phyloP scores from a whole-genome alignment of 139 green algal genomes.

The Chlorella sorokiniana region DNA sequence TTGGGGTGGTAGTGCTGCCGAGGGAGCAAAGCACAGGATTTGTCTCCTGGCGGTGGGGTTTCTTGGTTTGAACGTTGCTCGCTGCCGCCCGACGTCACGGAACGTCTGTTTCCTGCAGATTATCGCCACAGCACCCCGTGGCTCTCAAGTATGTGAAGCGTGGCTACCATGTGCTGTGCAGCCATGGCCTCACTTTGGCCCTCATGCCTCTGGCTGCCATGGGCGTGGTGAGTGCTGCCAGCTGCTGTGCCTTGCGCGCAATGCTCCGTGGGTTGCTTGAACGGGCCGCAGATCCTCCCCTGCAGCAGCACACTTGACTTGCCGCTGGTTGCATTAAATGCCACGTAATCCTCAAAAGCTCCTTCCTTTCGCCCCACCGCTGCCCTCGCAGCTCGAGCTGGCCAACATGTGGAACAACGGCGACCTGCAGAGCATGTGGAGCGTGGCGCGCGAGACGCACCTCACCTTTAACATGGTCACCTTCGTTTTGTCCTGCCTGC shows the following conservation, averaged over 20 bases:
- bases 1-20: too few species aligned
- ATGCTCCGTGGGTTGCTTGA: too few species aligned
- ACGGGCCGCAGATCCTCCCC: too few species aligned
- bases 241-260: not conserved
- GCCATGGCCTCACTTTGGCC: conserved; percentile 66
- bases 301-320: not conserved
- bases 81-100: not conserved
- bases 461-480: conserved; percentile 91
- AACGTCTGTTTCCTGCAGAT: conserved; percentile 42
- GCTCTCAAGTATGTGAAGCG: conserved; percentile 92
- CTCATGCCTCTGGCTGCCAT: conserved; percentile 71
- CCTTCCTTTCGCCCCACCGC: not conserved
- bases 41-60: too few species aligned
- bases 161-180: conserved; percentile 80
- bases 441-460: conserved; percentile 76
- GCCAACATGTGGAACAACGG: conserved; percentile 78
- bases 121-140: conserved; percentile 59
- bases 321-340: not conserved
- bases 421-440: conserved; percentile 71
- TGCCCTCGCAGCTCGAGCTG: conserved; percentile 73
- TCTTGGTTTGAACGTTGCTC: not conserved
- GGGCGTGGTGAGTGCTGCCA: conserved; percentile 39
- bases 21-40: too few species aligned
- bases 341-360: not conserved
- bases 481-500: conserved; percentile 63